phyloP scores from a whole-genome alignment of 2,329 filamentous ascomycete species.

The Lachnellula cervina region DNA sequence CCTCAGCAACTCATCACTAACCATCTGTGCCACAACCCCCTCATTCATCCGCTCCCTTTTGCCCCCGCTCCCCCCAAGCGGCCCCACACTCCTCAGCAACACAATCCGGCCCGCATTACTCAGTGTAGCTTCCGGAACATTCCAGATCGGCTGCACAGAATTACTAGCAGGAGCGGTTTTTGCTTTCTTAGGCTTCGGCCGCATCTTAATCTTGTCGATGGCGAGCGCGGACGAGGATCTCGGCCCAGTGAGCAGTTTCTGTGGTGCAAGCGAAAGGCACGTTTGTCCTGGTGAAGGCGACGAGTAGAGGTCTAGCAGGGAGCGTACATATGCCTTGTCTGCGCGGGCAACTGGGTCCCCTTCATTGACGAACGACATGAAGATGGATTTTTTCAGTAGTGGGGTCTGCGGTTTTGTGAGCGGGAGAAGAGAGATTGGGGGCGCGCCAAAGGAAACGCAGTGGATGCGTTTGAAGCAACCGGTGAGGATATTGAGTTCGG shows the following conservation, averaged over 20 bases:
- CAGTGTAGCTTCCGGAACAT: slow-evolving; percentile 59
- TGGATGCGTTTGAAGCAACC: slow-evolving; percentile 73
- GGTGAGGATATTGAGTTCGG: slow-evolving; percentile 66
- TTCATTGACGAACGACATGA: slow-evolving; percentile 78
- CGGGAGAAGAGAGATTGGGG: slow-evolving; percentile 69
- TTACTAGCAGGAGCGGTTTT: slow-evolving; percentile 18
- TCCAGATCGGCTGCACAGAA: slow-evolving; percentile 48
- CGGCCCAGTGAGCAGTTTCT: slow-evolving; percentile 10
- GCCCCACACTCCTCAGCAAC: slow-evolving; percentile 52
- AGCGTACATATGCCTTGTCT: slow-evolving; percentile 70
- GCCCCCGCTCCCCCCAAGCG: slow-evolving; percentile 34
- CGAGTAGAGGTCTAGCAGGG: slow-evolving; percentile 65
- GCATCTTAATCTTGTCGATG: slow-evolving; percentile 14
- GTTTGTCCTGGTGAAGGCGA: slow-evolving; percentile 39
- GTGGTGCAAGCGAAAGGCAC: slow-evolving; percentile 11
- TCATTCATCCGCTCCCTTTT: slow-evolving; percentile 49
- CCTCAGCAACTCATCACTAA: slow-evolving; percentile 63
- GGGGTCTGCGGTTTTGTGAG: slow-evolving; percentile 52
- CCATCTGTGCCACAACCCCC: slow-evolving; percentile 63
- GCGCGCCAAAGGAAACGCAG: slow-evolving; percentile 81
- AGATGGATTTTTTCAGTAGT: slow-evolving; percentile 60
- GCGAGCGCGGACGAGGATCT: slow-evolving; percentile 22
- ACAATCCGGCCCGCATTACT: slow-evolving; percentile 68
- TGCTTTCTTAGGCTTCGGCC: slow-evolving; percentile 18
- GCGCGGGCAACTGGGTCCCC: slow-evolving; percentile 76